Evolutionary conservation across 306 rosid genomes (phyloP).

Genomic region (Fragaria iinumae): DNA sequence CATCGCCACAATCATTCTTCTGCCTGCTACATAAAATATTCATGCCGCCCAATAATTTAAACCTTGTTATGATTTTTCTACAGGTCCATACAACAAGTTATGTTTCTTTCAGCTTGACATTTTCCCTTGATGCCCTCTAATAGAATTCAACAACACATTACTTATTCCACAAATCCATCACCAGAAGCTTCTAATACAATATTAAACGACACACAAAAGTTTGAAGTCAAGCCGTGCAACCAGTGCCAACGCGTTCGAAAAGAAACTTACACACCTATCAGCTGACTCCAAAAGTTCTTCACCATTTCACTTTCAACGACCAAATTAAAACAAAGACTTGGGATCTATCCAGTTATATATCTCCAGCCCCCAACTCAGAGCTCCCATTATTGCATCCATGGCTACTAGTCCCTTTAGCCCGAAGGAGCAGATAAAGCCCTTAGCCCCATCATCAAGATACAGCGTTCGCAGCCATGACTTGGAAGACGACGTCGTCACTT

Average conservation of each 20-base stretch:
- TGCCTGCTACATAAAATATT: neutral
- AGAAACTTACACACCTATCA: neutral
- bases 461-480: conserved; percentile 21
- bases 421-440: conserved; percentile 36
- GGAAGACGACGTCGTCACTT: neutral
- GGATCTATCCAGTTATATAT: neutral
- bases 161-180: neutral
- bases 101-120: conserved; percentile 2
- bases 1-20: neutral
- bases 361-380: conserved; percentile 3
- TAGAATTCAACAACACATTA: neutral
- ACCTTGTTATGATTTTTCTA: no score
- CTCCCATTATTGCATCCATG: conserved; percentile 14
- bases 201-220: neutral
- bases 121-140: neutral
- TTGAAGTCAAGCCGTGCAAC: conserved; percentile 13
- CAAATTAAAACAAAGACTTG: neutral
- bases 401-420: conserved; percentile 9
- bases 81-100: neutral
- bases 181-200: conserved; percentile 20
- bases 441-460: conserved; percentile 21
- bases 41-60: neutral
- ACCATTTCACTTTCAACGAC: conserved; percentile 3
- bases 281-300: neutral
- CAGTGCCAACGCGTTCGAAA: conserved; percentile 20